These are phyloP conservation scores for Alternaria novae-zelandiae DNA, from an alignment of 2,329 filamentous ascomycete genomes.

Conservation along the genomic window DNA sequence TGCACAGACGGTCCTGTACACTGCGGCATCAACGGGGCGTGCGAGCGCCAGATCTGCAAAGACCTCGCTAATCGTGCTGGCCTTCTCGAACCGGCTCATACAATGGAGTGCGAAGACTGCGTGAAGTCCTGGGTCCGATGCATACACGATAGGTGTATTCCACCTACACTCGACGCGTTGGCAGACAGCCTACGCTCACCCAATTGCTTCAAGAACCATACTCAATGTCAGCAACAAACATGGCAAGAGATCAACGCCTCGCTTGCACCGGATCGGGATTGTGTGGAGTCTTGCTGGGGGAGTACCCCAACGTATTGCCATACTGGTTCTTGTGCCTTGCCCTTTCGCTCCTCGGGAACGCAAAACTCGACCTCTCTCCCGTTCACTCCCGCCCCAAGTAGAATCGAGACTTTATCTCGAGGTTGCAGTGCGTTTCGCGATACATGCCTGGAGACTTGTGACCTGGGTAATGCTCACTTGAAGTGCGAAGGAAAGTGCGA, in stretches of 20 bases:
- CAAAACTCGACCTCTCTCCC: too few species aligned
- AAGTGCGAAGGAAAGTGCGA: not conserved
- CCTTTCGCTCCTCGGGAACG: not conserved
- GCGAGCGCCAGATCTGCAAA: constrained; percentile 6
- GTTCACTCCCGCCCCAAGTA: too few species aligned
- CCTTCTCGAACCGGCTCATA: not conserved
- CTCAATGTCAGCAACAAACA: not conserved
- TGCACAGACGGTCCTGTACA: not conserved
- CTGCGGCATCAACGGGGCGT: not conserved
- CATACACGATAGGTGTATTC: not conserved
- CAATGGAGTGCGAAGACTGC: not conserved
- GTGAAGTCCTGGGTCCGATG: not conserved
- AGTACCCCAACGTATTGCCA: not conserved
- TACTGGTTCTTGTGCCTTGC: not conserved
- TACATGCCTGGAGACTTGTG: not conserved
- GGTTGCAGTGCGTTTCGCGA: not conserved
- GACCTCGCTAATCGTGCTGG: not conserved
- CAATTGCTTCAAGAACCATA: not conserved
- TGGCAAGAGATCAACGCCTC: not conserved
- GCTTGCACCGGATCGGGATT: not conserved
- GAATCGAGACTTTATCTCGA: too few species aligned
- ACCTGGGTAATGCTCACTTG: not conserved
- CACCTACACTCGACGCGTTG: not conserved
- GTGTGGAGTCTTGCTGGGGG: not conserved
- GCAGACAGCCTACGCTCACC: not conserved